phyloP scores from a whole-genome alignment of 805 yeast species.

The Debaryomyces maramus region DNA sequence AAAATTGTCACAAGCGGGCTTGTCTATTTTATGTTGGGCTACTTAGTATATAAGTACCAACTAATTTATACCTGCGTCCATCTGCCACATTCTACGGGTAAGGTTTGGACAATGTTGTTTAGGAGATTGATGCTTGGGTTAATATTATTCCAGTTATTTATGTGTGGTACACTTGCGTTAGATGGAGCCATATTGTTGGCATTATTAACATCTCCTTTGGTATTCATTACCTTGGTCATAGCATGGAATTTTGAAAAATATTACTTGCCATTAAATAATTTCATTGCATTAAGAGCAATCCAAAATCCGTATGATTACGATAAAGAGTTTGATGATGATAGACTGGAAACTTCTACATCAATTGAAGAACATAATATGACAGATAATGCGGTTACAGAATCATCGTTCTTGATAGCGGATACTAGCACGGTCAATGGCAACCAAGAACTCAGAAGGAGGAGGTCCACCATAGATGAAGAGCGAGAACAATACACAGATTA shows the following conservation, averaged over 20 bases:
- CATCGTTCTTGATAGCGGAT: constrained; percentile 22
- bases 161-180: constrained; percentile 63
- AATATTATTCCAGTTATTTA: constrained; percentile 56
- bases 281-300: constrained; percentile 61
- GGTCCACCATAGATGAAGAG: constrained; percentile 57
- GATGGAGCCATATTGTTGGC: constrained; percentile 56
- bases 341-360: constrained; percentile 7
- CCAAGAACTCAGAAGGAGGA: constrained; percentile 30
- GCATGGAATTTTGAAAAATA: constrained; percentile 53
- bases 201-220: constrained; percentile 48
- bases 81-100: constrained; percentile 66
- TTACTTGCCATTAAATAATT: constrained; percentile 53
- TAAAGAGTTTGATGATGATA: constrained; percentile 42
- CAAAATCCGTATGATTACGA: constrained; percentile 43
- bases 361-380: constrained; percentile 2
- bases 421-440: constrained; percentile 13
- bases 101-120: constrained; percentile 65
- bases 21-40: constrained; percentile 55
- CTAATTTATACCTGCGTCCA: constrained; percentile 60
- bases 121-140: constrained; percentile 56
- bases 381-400: constrained; percentile 18
- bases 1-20: constrained; percentile 60
- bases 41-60: constrained; percentile 62
- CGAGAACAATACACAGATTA: constrained; percentile 52
- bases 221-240: constrained; percentile 46